Evolutionary conservation across 2,329 filamentous ascomycete genomes (phyloP), one percentile per base, ranked within the genome.

Genomic region (Phialophora chinensis): DNA sequence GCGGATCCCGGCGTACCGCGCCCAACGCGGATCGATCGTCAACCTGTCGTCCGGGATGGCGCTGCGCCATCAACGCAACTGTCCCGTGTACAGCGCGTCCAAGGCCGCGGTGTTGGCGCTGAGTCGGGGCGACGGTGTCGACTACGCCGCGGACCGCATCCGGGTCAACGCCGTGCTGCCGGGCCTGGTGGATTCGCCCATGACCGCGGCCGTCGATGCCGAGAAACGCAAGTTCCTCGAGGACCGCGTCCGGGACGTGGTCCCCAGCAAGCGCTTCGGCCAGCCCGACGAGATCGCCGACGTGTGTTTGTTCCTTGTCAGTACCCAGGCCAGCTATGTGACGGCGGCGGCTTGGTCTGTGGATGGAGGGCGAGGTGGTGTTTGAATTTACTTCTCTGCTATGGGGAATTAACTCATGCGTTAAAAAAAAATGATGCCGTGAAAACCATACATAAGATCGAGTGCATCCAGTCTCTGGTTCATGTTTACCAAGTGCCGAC

Each of bases 71-170:
- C 23, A 62, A 58, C 38, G 63, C 65, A 8, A 66, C 69, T n/a
- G 64, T 62, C 27, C 67, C 65, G 53, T 57, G 64, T 97, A 97
- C 81, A 97, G 93, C 1, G 92, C 93, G 17, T 93, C 90, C 81
- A 97, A 97, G 83, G 93, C 93, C 65, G 93, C 93, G 3, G 93
- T 97, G 0, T 82, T 97, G 33, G 93, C 93, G 4, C 83, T 97
- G 82, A 97, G 93, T 47, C 87, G 93, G 68, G 93, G 97, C 79
- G 82, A 97, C 69, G 91, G 93, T 68, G 93, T 97, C 80, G 63
- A 60, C 42, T 60, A 20, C 31, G 38, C 47, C 14, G 42, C 31
- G 11, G 31, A 47, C 23, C 14, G 27, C 31, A 60, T 60, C 57
- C 14, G 57, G 5, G 57, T 60, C 17, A 60, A 60, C 29, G 33